Evolutionary conservation across 1,284 basidiomycete species (phyloP).

Genomic region (Inonotus obliquus): DNA sequence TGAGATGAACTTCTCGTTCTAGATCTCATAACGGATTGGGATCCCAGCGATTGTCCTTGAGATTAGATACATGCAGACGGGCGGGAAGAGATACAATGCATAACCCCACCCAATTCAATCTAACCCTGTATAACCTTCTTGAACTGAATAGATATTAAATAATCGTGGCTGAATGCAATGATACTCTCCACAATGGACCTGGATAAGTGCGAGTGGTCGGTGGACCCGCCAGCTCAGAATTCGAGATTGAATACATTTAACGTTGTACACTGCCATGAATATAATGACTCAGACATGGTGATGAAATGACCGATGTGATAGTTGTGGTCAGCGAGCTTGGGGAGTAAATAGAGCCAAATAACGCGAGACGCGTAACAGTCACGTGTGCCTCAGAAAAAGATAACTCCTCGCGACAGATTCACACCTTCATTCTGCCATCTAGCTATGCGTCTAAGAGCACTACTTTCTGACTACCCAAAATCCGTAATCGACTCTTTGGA

Average conservation of each 20-base stretch:
- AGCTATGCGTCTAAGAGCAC: slow-evolving; percentile 12
- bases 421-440: neutral
- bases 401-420: neutral
- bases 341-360: neutral
- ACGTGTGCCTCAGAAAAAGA: too few species aligned
- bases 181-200: too few species aligned
- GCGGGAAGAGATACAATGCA: neutral
- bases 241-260: too few species aligned
- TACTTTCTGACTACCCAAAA: slow-evolving; percentile 12
- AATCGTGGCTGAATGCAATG: too few species aligned
- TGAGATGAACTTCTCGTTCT: neutral
- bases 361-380: neutral
- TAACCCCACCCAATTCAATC: too few species aligned
- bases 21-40: slow-evolving; percentile 22
- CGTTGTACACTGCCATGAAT: too few species aligned
- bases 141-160: too few species aligned
- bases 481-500: slow-evolving; percentile 29
- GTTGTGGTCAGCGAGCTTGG: neutral
- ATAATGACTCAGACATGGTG: too few species aligned
- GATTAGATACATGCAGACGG: too few species aligned
- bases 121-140: too few species aligned
- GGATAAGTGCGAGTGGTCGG: too few species aligned
- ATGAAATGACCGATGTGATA: neutral
- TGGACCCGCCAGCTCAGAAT: too few species aligned
- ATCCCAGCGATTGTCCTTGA: slow-evolving; percentile 16